Evolutionary conservation across 495 filamentous ascomycete species (phyloP).

Genomic region (Penicillium steckii): DNA sequence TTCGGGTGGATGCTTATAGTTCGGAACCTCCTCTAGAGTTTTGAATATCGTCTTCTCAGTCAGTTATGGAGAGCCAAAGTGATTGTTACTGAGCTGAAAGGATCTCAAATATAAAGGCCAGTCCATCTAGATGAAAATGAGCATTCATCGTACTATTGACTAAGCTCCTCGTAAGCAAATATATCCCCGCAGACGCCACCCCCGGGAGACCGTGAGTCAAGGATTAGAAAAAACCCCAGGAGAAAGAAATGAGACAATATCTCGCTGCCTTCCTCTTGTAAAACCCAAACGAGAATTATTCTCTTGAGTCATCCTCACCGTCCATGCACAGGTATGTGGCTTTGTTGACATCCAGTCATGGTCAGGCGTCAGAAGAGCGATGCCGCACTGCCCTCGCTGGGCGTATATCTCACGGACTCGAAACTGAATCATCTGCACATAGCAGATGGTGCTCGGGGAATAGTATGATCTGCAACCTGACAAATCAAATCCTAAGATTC

Average conservation of each 20-base stretch:
- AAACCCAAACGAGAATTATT: no score
- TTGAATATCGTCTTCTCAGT: no score
- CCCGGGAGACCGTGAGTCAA: neutral
- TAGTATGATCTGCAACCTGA: neutral
- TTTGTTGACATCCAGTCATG: neutral
- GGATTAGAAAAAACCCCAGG: no score
- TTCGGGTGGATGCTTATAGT: no score
- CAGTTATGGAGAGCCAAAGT: no score
- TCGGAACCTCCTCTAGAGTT: no score
- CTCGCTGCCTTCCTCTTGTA: neutral
- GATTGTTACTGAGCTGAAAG: no score
- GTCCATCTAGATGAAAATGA: no score
- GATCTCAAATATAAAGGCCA: no score
- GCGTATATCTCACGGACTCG: neutral
- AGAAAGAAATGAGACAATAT: neutral
- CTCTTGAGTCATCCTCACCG: neutral
- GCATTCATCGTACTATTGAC: no score
- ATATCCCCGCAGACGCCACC: neutral
- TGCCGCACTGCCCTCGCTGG: neutral
- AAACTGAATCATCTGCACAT: neutral
- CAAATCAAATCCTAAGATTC: neutral
- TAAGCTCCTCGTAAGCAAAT: neutral
- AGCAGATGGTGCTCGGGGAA: neutral
- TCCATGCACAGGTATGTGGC: neutral
- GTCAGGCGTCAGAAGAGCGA: neutral